Evolutionary conservation across 805 yeast species (phyloP).

Genomic region (Wickerhamiella occidentalis): DNA sequence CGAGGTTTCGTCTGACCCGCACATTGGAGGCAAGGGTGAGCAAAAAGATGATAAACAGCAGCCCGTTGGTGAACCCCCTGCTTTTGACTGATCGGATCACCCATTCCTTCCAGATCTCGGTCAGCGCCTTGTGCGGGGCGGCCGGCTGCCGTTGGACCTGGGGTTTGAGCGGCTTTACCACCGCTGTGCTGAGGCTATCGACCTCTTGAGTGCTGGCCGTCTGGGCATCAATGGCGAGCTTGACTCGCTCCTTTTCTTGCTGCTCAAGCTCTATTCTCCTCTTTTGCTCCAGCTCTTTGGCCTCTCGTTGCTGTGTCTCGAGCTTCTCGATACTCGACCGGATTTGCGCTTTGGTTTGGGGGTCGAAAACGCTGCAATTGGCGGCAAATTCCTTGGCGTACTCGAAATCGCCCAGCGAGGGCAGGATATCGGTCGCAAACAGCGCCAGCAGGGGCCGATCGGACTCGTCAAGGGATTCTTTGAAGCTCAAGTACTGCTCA

Average conservation of each 20-base stretch:
- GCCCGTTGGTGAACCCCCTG: not conserved
- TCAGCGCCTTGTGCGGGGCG: not conserved
- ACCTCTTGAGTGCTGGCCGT: not conserved
- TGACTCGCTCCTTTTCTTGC: slow-evolving; percentile 4
- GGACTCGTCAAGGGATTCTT: not conserved
- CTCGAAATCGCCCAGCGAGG: slow-evolving; percentile 8
- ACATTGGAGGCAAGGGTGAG: not conserved
- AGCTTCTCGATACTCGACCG: not conserved
- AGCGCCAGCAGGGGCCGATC: not conserved
- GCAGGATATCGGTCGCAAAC: slow-evolving; percentile 1
- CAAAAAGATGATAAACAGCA: slow-evolving; percentile 6
- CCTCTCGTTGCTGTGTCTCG: not conserved
- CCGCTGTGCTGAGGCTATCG: not conserved
- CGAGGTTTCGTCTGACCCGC: not conserved
- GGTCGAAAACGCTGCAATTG: not conserved
- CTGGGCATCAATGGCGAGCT: slow-evolving; percentile 2
- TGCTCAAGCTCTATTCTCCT: not conserved
- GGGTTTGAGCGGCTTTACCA: not conserved
- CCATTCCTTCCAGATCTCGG: slow-evolving; percentile 1
- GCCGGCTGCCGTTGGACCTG: not conserved
- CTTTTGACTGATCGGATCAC: not conserved
- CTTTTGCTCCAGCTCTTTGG: not conserved
- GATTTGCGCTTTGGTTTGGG: not conserved
- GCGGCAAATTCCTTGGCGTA: slow-evolving; percentile 7
- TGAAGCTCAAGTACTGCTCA: slow-evolving; percentile 8